Base-by-base conservation (phyloP, 2,329 filamentous ascomycete genomes). In the Penicillium brasilianum region DNA sequence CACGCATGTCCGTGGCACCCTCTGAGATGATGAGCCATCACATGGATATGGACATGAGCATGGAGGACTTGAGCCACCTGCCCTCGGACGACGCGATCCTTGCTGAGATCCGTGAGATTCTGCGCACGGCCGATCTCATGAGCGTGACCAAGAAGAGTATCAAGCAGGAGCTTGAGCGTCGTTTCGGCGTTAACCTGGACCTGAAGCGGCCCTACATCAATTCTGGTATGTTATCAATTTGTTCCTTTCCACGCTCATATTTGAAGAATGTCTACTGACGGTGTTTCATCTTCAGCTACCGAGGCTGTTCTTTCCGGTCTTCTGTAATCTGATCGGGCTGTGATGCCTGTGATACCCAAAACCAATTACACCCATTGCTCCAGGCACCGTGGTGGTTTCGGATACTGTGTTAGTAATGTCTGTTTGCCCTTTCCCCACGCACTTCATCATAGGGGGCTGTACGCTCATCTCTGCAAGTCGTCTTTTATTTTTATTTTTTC, bases 121-220 rank as follows among this genome's bases (percentile, higher is more conserved):
- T 99, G 64, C 87, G 89, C 69, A 96, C 90, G 13, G 93, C 93
- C 1, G 95, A 99, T 79, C 81, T 99, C 73, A 99, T 99, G 95
- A 93, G 87, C 4, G 92, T 99, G 46, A 99, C 95, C 67, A 99
- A 99, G 88, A 99, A 99, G 87, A 92, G 91, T 71, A 91, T 99
- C 79, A 98, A 98, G 85, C 81, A 87, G 69, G 95, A 99, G 81
- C 81, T 99, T 60, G 95, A 99, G 84, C 87, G 88, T 72, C 87
- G 93, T 64, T 99, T 99, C 73, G 91, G 91, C 63, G 88, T 96
- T 65, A 87, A 88, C 61, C 85, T 99, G 61, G 93, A 98, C 75
- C 83, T 88, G 57, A 96, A 92, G 85, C 90, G 93, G 78, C 88
- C 91, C 60, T 99, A 97, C 78, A 98, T 99, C 75, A 93, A 93